Base-by-base conservation (phyloP, 495 filamentous ascomycete genomes). In the Physcia stellaris region DNA sequence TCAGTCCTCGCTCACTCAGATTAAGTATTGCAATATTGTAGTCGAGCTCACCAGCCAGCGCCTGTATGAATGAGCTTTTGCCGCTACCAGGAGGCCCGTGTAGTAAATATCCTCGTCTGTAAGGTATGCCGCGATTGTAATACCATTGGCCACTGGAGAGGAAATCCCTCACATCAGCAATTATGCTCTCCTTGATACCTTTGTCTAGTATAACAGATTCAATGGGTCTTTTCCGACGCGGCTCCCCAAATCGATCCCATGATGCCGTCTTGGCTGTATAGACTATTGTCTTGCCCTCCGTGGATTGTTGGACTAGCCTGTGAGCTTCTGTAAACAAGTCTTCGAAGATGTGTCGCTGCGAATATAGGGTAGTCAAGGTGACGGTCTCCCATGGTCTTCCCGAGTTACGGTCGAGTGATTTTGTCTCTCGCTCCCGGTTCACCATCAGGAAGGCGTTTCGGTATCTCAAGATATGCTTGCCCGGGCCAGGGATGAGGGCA, bases 31-130 rank as follows among this genome's bases (percentile, higher is more conserved):
- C 85, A 47, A 98, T 90, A 48, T 84, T 83, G 58, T 93, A 96
- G 51, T 96, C 83, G 37, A 98, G 59, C 43, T 87, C 76, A 10
- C 86, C 92, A 1, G 90, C 90, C 21, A 98, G 62, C 2, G 92
- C 87, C 60, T 94, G 87, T 35, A 96, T 92, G 55, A 98, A 96
- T 2, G 83, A 92, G 47, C 79, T 94, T 58, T 98, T 98, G 16
- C 90, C 90, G 12, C 83, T 92, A 2, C 90, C 90, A 0, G 90
- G 92, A 2, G 88, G 87, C 0, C 90, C 90, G 52, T 94, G 87
- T 4, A 98, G 70, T 27, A 98, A 68, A 57, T 96, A 98, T 1
- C 90, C 90, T 16, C 90, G 69, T 23, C 90, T 77, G 45, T 96
- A 98, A 1, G 90, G 90, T 46, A 98, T 93, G 5, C 90, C 90